These are phyloP conservation scores for Vigna trinervia DNA, from an alignment of 306 rosid species.

Conservation along the genomic window DNA sequence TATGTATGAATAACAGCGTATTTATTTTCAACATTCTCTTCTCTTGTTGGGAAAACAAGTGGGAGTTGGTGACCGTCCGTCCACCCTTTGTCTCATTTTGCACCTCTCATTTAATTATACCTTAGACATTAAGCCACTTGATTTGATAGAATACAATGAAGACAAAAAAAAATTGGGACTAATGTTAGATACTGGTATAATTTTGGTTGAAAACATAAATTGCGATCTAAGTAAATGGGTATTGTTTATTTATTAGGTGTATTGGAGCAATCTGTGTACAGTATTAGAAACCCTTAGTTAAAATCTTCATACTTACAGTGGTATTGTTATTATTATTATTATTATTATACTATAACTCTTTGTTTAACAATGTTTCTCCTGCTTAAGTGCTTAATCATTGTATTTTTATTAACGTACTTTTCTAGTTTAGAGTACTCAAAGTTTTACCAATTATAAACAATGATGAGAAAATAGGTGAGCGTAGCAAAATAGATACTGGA, in stretches of 20 bases:
- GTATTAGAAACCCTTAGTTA: constrained; percentile 9
- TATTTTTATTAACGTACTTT: not conserved
- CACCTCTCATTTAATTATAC: constrained; percentile 36
- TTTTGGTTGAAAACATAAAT: constrained; percentile 37
- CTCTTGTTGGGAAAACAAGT: constrained; percentile 76
- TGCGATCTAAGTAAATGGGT: constrained; percentile 23
- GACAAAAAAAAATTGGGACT: constrained; percentile 35
- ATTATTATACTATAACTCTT: not conserved
- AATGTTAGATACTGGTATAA: constrained; percentile 20
- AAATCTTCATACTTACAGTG: not conserved
- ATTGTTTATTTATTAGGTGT: constrained; percentile 22
- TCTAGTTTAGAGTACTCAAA: constrained; percentile 18
- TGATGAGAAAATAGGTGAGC: constrained; percentile 49
- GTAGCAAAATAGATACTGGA: constrained; percentile 47
- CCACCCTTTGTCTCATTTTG: constrained; percentile 67
- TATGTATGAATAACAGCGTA: constrained; percentile 28
- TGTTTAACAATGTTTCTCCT: constrained; percentile 1
- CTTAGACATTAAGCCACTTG: constrained; percentile 42
- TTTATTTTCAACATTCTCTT: constrained; percentile 67
- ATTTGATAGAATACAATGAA: constrained; percentile 27
- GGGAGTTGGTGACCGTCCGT: constrained; percentile 62
- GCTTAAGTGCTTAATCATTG: constrained; percentile 31
- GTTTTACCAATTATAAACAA: constrained; percentile 44
- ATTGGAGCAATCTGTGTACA: constrained; percentile 33
- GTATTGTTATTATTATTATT: too few species aligned